Conservation (phyloP, 768 basidiomycete genomes). For the Suillus ampliporus region DNA sequence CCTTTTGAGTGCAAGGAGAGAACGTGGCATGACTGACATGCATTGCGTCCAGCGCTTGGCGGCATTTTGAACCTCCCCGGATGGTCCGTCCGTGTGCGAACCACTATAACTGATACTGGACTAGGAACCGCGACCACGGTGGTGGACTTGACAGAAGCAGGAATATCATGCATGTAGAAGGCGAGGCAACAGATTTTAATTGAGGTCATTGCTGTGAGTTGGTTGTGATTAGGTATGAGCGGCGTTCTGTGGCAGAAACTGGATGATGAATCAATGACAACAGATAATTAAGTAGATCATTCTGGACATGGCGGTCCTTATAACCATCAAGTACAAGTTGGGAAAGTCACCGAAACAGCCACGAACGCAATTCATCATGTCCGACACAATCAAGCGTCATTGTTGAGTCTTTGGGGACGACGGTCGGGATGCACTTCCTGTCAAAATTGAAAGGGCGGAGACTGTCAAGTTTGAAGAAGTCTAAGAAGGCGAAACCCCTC, state of each 20-base stretch:
- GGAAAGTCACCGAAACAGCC: too few species aligned
- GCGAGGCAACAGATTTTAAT: not conserved
- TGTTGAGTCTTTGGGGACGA: not conserved
- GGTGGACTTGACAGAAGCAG: not conserved
- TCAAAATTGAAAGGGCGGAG: not conserved
- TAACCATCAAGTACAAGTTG: too few species aligned
- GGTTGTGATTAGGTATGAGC: not conserved
- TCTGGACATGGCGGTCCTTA: too few species aligned
- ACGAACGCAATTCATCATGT: not conserved
- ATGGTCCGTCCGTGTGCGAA: constrained; percentile 1
- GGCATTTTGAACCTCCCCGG: not conserved
- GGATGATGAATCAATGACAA: not conserved
- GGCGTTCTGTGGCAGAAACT: too few species aligned
- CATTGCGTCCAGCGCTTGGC: not conserved
- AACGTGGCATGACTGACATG: constrained; percentile 3
- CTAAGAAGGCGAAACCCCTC: not conserved
- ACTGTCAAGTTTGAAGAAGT: not conserved
- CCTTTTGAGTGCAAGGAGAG: not conserved
- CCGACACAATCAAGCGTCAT: not conserved
- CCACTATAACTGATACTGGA: not conserved
- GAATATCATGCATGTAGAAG: not conserved
- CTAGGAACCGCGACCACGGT: too few species aligned
- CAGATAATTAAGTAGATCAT: too few species aligned
- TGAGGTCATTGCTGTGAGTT: not conserved
- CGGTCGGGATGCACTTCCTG: not conserved